Percentiles rank a stretch among this genome's conserved stretches.
Conservation (phyloP, 202 grass and related monocot species). For the Elaeis oleifera region DNA sequence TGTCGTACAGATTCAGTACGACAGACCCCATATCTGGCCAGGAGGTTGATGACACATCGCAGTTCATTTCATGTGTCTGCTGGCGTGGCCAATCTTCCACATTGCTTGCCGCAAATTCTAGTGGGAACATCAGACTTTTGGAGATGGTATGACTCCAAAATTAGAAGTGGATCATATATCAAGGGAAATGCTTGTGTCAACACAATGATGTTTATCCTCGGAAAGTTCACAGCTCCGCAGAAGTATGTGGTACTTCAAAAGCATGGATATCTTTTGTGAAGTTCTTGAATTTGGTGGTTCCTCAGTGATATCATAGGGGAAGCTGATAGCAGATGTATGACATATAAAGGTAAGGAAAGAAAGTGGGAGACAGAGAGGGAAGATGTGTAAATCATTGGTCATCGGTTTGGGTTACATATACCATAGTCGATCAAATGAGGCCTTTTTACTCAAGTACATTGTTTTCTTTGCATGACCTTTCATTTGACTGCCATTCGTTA, state of each 20-base stretch:
- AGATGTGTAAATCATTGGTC: slow-evolving; percentile 89
- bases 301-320: not conserved
- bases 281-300: not conserved
- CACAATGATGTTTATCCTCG: not conserved
- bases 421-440: slow-evolving; percentile 58
- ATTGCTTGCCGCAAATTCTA: slow-evolving; percentile 82
- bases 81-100: slow-evolving; percentile 77
- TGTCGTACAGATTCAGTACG: slow-evolving; percentile 78
- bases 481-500: too few relatives aligned
- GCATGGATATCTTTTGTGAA: not conserved
- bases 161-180: not conserved
- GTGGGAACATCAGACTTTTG: slow-evolving; percentile 84
- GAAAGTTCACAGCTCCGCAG: not conserved
- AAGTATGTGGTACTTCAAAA: not conserved
- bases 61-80: slow-evolving; percentile 94
- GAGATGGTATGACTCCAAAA: slow-evolving; percentile 66
- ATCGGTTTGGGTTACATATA: slow-evolving; percentile 13
- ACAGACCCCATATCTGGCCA: slow-evolving; percentile 76
- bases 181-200: not conserved
- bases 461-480: too few relatives aligned
- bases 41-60: slow-evolving; percentile 66
- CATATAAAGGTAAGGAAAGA: slow-evolving; percentile 43
- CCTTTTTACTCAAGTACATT: slow-evolving; percentile 9
- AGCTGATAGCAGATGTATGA: slow-evolving; percentile 28
- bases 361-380: slow-evolving; percentile 26